Conservation (phyloP, 225 moss, liverwort and hornwort genomes). For the Climacium dendroides region DNA sequence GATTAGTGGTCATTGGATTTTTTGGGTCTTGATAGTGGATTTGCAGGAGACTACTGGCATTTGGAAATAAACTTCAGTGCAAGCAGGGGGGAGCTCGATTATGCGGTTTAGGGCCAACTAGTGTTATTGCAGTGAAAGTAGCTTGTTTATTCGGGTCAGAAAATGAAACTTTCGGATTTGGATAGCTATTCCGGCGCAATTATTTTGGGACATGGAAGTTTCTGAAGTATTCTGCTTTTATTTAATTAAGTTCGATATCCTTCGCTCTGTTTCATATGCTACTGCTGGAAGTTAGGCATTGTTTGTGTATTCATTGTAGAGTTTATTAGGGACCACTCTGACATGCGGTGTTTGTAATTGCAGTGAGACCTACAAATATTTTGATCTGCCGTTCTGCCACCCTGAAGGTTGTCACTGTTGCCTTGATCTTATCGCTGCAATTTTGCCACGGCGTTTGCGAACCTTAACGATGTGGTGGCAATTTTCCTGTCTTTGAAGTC, state of each 20-base stretch:
- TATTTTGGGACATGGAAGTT: background rate
- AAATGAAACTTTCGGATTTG: background rate
- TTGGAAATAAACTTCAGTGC: background rate
- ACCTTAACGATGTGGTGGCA: background rate
- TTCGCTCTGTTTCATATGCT: background rate
- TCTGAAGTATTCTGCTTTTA: background rate
- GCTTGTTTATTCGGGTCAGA: background rate
- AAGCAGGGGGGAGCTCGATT: background rate
- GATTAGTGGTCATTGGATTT: background rate
- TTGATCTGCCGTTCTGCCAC: conserved; percentile 85
- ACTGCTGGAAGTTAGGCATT: background rate
- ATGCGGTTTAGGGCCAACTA: background rate
- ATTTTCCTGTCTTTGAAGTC: background rate
- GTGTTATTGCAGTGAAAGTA: background rate
- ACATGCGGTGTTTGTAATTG: conserved; percentile 6
- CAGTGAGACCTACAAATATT: conserved; percentile 95
- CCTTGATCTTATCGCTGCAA: background rate
- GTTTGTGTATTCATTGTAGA: background rate
- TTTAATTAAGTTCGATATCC: background rate
- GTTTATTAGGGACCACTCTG: background rate
- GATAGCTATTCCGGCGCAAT: background rate
- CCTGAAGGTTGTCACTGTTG: conserved; percentile 32
- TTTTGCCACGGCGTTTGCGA: background rate
- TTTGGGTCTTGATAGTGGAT: background rate
- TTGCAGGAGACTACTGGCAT: background rate